phyloP scores from a whole-genome alignment of 805 yeast species.

The Kodamaea neixiangensis region DNA sequence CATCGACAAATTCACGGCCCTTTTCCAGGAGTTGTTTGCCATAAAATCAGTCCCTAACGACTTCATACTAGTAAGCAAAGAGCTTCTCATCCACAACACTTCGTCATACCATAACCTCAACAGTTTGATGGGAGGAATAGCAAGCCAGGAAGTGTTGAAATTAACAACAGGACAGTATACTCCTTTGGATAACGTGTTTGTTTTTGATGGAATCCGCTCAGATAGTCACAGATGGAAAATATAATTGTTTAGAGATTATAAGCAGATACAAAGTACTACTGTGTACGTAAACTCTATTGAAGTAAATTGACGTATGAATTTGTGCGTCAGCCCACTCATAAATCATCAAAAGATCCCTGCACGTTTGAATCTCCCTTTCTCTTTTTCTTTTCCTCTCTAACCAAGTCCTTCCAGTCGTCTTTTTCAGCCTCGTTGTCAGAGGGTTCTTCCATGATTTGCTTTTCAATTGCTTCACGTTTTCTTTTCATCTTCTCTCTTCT shows the following conservation, averaged over 20 bases:
- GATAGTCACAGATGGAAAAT: slow-evolving; percentile 45
- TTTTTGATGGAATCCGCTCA: slow-evolving; percentile 72
- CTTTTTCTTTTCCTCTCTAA: slow-evolving; percentile 62
- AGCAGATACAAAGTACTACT: not conserved
- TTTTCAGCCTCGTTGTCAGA: slow-evolving; percentile 48
- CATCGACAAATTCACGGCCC: slow-evolving; percentile 18
- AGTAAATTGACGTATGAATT: too few species aligned
- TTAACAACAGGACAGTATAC: slow-evolving; percentile 75
- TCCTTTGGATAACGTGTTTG: slow-evolving; percentile 69
- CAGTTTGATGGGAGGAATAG: slow-evolving; percentile 81
- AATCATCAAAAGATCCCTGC: slow-evolving; percentile 62
- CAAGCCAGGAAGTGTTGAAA: slow-evolving; percentile 82
- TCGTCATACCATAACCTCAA: slow-evolving; percentile 58
- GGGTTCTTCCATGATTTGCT: slow-evolving; percentile 46
- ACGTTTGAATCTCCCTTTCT: slow-evolving; percentile 42
- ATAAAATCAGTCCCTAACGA: slow-evolving; percentile 17
- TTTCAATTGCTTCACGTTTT: slow-evolving; percentile 68
- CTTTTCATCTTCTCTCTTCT: slow-evolving; percentile 71
- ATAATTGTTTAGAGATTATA: slow-evolving; percentile 11
- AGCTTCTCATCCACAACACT: slow-evolving; percentile 39
- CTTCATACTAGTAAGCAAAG: slow-evolving; percentile 21
- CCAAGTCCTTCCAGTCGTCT: slow-evolving; percentile 87
- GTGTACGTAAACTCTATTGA: too few species aligned
- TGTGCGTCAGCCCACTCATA: slow-evolving; percentile 18
- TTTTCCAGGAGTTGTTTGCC: slow-evolving; percentile 21